These are phyloP conservation scores for Coemansia sp. DNA, from an alignment of 192 early-diverging fungal species.

Conservation along the genomic window DNA sequence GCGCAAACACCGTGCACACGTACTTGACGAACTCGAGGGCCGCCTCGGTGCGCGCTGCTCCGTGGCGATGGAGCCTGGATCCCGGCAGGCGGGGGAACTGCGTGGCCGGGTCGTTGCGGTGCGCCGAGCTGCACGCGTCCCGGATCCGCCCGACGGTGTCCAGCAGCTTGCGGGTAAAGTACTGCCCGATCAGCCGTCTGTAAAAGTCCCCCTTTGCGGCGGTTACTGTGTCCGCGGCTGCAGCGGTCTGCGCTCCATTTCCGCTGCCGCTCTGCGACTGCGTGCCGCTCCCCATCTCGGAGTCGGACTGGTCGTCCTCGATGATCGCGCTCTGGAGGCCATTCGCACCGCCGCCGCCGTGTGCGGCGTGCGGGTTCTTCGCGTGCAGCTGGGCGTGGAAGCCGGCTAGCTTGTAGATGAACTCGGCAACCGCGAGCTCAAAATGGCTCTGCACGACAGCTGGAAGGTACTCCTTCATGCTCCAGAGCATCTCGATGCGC, in stretches of 20 bases:
- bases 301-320: constrained; percentile 27
- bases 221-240: not conserved
- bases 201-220: constrained; percentile 46
- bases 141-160: constrained; percentile 63
- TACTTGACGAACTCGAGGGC: constrained; percentile 86
- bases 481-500: constrained; percentile 82
- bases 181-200: constrained; percentile 56
- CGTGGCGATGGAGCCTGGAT: constrained; percentile 15
- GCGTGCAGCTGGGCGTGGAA: constrained; percentile 49
- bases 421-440: constrained; percentile 68
- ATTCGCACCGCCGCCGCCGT: constrained; percentile 6
- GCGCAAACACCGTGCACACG: constrained; percentile 71
- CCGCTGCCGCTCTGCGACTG: not conserved
- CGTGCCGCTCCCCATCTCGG: not conserved
- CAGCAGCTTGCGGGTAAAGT: constrained; percentile 68
- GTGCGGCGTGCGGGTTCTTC: constrained; percentile 27
- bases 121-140: constrained; percentile 30
- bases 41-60: constrained; percentile 55
- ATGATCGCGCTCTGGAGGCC: constrained; percentile 35
- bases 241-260: not conserved
- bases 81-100: constrained; percentile 75
- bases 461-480: constrained; percentile 87
- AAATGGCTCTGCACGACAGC: constrained; percentile 71
- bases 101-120: constrained; percentile 26
- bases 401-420: constrained; percentile 63